These are phyloP conservation scores for Boletus patriciae DNA, from an alignment of 768 basidiomycete genomes.

Conservation along the genomic window DNA sequence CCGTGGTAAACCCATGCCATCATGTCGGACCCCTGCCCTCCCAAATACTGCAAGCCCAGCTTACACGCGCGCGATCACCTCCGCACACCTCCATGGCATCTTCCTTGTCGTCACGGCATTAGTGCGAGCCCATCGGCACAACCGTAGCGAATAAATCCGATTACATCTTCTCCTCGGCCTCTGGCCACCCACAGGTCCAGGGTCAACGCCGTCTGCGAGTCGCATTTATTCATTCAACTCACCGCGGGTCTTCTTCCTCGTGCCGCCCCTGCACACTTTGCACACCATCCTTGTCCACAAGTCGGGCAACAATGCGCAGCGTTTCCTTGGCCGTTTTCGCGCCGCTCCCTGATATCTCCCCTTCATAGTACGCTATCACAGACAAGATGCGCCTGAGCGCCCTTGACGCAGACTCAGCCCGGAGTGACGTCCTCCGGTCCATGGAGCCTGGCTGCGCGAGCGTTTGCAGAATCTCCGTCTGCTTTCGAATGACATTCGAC, in stretches of 20 bases:
- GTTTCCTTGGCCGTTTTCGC: constrained; percentile 53
- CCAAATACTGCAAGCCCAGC: constrained; percentile 30
- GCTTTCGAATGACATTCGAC: constrained; percentile 47
- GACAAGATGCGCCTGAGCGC: constrained; percentile 44
- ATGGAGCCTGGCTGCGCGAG: constrained; percentile 34
- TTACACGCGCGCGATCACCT: constrained; percentile 11
- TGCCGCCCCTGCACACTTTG: constrained; percentile 37
- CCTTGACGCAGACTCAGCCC: constrained; percentile 37
- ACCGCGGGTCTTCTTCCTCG: constrained; percentile 45
- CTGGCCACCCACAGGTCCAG: constrained; percentile 28
- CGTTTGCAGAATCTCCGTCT: constrained; percentile 44
- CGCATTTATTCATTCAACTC: constrained; percentile 29
- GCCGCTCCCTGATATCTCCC: constrained; percentile 45
- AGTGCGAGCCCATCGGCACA: constrained; percentile 55
- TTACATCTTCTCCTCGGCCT: constrained; percentile 45
- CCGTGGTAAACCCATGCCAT: constrained; percentile 24
- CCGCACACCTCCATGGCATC: not conserved
- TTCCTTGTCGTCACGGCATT: constrained; percentile 42
- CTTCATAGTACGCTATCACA: constrained; percentile 53
- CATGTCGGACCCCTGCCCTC: constrained; percentile 5
- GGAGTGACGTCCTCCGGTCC: constrained; percentile 25
- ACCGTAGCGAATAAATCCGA: constrained; percentile 57
- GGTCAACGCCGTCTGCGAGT: constrained; percentile 19
- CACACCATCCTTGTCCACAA: constrained; percentile 64
- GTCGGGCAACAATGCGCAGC: constrained; percentile 55